Conservation (phyloP, 768 basidiomycete species). For the Suillus clintonianus region DNA sequence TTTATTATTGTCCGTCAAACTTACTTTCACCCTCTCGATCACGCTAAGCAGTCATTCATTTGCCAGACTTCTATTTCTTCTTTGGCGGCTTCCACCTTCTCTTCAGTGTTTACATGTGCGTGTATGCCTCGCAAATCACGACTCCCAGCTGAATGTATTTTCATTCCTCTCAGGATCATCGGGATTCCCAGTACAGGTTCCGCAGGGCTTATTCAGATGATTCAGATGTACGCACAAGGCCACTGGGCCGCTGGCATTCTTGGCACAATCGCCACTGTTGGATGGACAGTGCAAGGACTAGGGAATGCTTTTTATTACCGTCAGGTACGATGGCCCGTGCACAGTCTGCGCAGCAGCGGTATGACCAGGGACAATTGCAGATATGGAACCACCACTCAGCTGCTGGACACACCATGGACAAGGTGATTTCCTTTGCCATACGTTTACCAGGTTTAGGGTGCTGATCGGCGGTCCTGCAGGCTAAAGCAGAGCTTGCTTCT, state of each 20-base stretch:
- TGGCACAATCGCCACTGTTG: constrained; percentile 76
- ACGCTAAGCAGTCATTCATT: constrained; percentile 9
- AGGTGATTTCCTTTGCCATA: constrained; percentile 44
- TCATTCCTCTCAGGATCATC: constrained; percentile 65
- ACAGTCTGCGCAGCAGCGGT: constrained; percentile 15
- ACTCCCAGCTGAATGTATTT: constrained; percentile 26
- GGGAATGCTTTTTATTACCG: constrained; percentile 83
- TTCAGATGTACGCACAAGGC: constrained; percentile 72
- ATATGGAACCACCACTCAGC: constrained; percentile 79
- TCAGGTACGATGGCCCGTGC: constrained; percentile 48
- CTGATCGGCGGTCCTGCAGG: constrained; percentile 48
- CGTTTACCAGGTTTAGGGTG: background rate
- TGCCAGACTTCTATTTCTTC: constrained; percentile 90
- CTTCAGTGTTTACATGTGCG: constrained; percentile 91
- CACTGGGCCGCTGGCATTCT: constrained; percentile 82
- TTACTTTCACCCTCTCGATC: constrained; percentile 24
- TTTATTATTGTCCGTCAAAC: constrained; percentile 81
- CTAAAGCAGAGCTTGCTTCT: constrained; percentile 77
- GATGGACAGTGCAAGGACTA: constrained; percentile 85
- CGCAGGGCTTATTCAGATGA: constrained; percentile 92
- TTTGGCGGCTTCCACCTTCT: constrained; percentile 94
- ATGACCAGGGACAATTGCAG: constrained; percentile 36
- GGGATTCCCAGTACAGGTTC: constrained; percentile 96
- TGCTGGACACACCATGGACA: constrained; percentile 86
- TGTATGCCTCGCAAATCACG: constrained; percentile 12